Evolutionary conservation across 495 filamentous ascomycete genomes (phyloP).

Genomic region (Geoglossum glabrum): DNA sequence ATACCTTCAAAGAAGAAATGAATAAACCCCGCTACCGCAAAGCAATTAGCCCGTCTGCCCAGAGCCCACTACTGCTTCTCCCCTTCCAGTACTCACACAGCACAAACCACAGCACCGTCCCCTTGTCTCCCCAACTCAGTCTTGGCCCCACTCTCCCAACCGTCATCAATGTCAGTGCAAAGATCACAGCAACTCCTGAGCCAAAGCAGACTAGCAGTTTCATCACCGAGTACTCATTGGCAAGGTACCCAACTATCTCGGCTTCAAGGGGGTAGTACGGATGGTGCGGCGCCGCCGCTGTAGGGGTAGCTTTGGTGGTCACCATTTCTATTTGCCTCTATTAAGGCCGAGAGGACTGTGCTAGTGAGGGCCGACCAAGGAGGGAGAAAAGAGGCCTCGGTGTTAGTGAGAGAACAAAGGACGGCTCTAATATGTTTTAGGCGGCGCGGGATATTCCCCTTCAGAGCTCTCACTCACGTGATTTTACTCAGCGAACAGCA

Average conservation of each 20-base stretch:
- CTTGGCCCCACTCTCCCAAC: constrained; percentile 23
- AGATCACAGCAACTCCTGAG: constrained; percentile 23
- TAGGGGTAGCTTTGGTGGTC: neutral
- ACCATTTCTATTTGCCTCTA: neutral
- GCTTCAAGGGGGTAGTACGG: constrained; percentile 54
- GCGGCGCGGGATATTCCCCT: too few relatives aligned
- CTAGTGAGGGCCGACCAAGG: too few relatives aligned
- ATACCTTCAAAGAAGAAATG: constrained; percentile 64
- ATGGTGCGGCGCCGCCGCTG: constrained; percentile 19
- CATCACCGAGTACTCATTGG: constrained; percentile 32
- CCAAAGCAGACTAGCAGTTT: constrained; percentile 28
- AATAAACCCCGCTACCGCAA: constrained; percentile 33
- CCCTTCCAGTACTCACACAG: constrained; percentile 25
- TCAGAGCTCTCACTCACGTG: too few relatives aligned
- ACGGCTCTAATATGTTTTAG: too few relatives aligned
- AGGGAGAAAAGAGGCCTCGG: too few relatives aligned
- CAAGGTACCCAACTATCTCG: constrained; percentile 36
- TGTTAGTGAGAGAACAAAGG: too few relatives aligned
- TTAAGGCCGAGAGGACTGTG: too few relatives aligned
- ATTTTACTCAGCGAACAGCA: too few relatives aligned
- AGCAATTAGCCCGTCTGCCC: neutral
- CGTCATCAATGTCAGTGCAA: constrained; percentile 24
- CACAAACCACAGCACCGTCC: constrained; percentile 40
- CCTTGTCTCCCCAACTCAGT: constrained; percentile 26
- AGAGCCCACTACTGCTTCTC: neutral